These are phyloP conservation scores for Conticribra guillardii DNA, from an alignment of 108 stramenopile species.

Conservation along the genomic window DNA sequence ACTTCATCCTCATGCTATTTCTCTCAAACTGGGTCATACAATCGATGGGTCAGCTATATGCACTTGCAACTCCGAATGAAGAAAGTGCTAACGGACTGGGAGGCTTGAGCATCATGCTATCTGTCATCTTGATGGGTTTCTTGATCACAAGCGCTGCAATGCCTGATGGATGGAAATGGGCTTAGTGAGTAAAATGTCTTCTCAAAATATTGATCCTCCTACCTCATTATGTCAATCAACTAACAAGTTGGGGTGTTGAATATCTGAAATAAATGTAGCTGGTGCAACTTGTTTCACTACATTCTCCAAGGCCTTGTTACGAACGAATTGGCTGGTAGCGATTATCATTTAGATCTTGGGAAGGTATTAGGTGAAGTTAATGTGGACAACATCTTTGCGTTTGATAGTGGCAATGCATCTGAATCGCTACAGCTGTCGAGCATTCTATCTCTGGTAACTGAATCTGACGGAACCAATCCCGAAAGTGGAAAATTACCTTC, in stretches of 20 bases:
- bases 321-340: constrained; percentile 41
- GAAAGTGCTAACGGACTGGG: constrained; percentile 50
- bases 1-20: constrained; percentile 51
- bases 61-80: constrained; percentile 52
- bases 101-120: constrained; percentile 45
- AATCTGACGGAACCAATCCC: too few relatives aligned
- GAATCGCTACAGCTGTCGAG: too few relatives aligned
- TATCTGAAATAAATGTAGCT: too few relatives aligned
- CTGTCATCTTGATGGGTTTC: constrained; percentile 51
- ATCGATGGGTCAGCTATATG: constrained; percentile 52
- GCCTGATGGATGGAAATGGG: constrained; percentile 50
- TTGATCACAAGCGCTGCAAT: constrained; percentile 44
- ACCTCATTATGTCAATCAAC: constrained; percentile 5
- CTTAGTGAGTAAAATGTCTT: constrained; percentile 11
- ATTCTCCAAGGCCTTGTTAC: constrained; percentile 56
- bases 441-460: too few relatives aligned
- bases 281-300: constrained; percentile 52
- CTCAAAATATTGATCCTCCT: constrained; percentile 9
- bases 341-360: constrained; percentile 42
- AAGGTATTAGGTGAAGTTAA: constrained; percentile 22
- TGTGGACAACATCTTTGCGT: constrained; percentile 5
- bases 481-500: too few relatives aligned
- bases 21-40: constrained; percentile 46
- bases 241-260: constrained; percentile 8
- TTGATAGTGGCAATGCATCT: constrained; percentile 5